A percentile compares a stretch with the other conserved stretches of the same genome.
Conservation (phyloP, 768 basidiomycete genomes). For the Suillus subaureus region DNA sequence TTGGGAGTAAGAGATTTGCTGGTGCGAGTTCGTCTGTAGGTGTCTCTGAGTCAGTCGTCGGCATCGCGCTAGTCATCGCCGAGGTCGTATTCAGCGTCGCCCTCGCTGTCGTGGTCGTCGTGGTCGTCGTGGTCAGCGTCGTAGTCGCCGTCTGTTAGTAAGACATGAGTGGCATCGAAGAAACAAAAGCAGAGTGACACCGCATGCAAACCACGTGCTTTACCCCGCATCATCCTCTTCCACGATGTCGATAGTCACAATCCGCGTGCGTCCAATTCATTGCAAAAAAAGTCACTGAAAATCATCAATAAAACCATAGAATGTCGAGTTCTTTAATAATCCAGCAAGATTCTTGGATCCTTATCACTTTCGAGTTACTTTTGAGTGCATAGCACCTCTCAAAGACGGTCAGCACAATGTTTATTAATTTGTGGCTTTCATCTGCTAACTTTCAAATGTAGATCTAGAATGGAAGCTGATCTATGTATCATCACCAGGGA, state of each 20-base stretch:
- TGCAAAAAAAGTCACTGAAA: neutral
- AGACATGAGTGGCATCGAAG: conserved; percentile 6
- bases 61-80: neutral
- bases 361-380: conserved; percentile 93
- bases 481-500: conserved; percentile 92
- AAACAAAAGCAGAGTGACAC: conserved; percentile 12
- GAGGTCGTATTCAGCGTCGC: conserved; percentile 22
- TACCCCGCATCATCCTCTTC: conserved; percentile 3
- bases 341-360: conserved; percentile 89
- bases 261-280: conserved; percentile 48
- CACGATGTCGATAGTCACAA: conserved; percentile 69
- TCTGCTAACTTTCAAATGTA: conserved; percentile 31
- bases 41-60: conserved; percentile 2
- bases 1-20: conserved; percentile 44
- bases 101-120: conserved; percentile 1
- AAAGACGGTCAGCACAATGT: conserved; percentile 61
- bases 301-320: conserved; percentile 41
- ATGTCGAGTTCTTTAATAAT: conserved; percentile 91
- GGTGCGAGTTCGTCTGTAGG: neutral
- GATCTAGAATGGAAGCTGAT: conserved; percentile 99
- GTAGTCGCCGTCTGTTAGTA: neutral
- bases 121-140: neutral
- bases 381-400: conserved; percentile 92
- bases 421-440: neutral
- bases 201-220: conserved; percentile 14